Conservation (phyloP, 371 early-diverging fungal genomes). For the Funneliformis caledonium region DNA sequence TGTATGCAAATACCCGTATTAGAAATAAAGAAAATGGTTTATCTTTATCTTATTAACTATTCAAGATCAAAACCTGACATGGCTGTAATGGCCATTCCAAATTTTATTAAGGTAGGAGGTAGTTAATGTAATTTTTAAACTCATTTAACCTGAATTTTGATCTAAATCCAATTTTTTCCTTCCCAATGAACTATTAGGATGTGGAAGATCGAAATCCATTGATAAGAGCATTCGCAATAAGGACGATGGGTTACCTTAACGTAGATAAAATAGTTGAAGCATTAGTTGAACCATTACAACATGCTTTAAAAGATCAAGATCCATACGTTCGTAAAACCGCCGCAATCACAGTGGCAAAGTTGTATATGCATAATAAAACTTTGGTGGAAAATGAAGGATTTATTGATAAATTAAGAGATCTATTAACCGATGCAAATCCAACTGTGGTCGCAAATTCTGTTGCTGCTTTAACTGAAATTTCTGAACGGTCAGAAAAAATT, state of each 20-base stretch:
- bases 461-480: conserved; percentile 92
- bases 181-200: conserved; percentile 51
- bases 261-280: conserved; percentile 89
- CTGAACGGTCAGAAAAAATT: conserved; percentile 80
- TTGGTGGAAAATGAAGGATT: conserved; percentile 79
- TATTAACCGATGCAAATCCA: conserved; percentile 92
- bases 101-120: conserved; percentile 63
- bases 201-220: conserved; percentile 84
- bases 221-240: conserved; percentile 85
- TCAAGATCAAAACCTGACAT: conserved; percentile 87
- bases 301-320: conserved; percentile 77
- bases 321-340: conserved; percentile 79
- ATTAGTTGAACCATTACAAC: conserved; percentile 79
- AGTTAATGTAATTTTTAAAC: background rate
- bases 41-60: conserved; percentile 86
- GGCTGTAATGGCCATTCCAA: conserved; percentile 80
- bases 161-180: background rate
- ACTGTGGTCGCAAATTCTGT: conserved; percentile 96
- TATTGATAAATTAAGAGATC: conserved; percentile 81
- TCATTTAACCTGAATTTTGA: background rate
- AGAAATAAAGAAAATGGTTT: conserved; percentile 91
- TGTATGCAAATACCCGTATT: conserved; percentile 62
- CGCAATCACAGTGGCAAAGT: conserved; percentile 62
- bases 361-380: conserved; percentile 69
- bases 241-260: conserved; percentile 92